phyloP scores from a whole-genome alignment of 305 asterid species.

The Fraxinus greggii region DNA sequence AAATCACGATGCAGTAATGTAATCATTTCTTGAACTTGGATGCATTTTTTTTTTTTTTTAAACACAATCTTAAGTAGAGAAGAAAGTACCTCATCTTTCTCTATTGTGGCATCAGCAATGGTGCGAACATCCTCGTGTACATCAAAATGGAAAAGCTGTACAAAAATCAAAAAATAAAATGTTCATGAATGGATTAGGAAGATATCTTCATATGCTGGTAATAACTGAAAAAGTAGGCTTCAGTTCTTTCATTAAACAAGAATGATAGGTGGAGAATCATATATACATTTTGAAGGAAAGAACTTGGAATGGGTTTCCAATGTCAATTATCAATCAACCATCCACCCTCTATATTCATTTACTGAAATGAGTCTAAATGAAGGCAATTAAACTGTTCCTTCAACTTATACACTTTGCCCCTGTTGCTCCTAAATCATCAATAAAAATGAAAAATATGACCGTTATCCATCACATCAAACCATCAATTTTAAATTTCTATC shows the following conservation, averaged over 20 bases:
- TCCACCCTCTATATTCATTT: not conserved
- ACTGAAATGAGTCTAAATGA: not conserved
- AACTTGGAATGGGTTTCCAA: not conserved
- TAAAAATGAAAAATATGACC: too few species aligned
- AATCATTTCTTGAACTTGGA: not conserved
- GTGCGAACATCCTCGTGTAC: slow-evolving; percentile 96
- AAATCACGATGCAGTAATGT: not conserved
- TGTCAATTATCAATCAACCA: not conserved
- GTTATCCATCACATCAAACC: too few species aligned
- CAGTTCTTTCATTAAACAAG: not conserved
- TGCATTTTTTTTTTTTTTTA: not conserved
- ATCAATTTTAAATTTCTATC: too few species aligned
- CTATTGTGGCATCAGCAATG: slow-evolving; percentile 85
- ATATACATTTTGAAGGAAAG: not conserved
- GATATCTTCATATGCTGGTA: not conserved
- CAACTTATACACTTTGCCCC: slow-evolving; percentile 22
- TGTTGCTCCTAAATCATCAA: too few species aligned
- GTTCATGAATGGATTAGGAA: not conserved
- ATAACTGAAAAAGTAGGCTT: not conserved
- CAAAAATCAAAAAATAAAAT: not conserved
- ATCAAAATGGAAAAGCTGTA: slow-evolving; percentile 96
- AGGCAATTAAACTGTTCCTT: not conserved
- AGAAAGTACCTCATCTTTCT: slow-evolving; percentile 85
- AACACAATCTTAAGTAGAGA: slow-evolving; percentile 1
- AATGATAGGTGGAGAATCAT: not conserved